phyloP scores from a whole-genome alignment of 2,329 filamentous ascomycete genomes.

The Periglandula ipomoeae region DNA sequence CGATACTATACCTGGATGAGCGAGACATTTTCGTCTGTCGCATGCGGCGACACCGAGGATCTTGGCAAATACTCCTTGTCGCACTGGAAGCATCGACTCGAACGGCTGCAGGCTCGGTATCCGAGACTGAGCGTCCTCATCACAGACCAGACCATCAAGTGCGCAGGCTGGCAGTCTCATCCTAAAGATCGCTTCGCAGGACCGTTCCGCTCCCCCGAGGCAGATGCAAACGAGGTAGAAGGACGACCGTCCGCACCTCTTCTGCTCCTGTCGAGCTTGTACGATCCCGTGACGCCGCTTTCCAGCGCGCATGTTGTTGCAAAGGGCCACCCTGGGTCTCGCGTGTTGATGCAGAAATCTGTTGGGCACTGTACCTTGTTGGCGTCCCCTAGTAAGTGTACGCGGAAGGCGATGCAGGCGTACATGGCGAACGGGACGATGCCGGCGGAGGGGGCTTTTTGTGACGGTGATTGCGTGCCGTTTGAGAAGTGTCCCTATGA shows the following conservation, averaged over 20 bases:
- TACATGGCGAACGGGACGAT: constrained; percentile 14
- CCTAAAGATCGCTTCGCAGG: constrained; percentile 25
- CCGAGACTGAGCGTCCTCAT: constrained; percentile 17
- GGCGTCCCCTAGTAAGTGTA: constrained; percentile 8
- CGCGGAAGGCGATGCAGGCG: constrained; percentile 7
- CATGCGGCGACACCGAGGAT: constrained; percentile 14
- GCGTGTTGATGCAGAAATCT: constrained; percentile 14
- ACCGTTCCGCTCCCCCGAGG: constrained; percentile 10
- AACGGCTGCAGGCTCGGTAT: constrained; percentile 13
- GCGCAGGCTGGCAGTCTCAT: constrained; percentile 23
- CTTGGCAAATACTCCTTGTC: constrained; percentile 6
- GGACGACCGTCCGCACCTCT: constrained; percentile 27
- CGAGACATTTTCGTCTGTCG: not conserved
- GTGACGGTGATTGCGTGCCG: constrained; percentile 11
- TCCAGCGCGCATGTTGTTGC: constrained; percentile 21
- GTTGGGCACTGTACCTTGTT: constrained; percentile 12
- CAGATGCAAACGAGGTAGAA: constrained; percentile 10
- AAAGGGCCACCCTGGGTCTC: constrained; percentile 10
- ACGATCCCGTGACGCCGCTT: constrained; percentile 33
- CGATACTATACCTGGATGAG: not conserved
- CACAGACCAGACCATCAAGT: constrained; percentile 18
- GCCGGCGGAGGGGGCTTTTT: constrained; percentile 11
- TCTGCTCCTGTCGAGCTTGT: constrained; percentile 27
- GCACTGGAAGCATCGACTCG: constrained; percentile 15
- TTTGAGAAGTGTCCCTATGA: constrained; percentile 1